These are phyloP conservation scores for Fusarium tricinctum DNA, from an alignment of 2,329 filamentous ascomycete genomes.

Conservation along the genomic window DNA sequence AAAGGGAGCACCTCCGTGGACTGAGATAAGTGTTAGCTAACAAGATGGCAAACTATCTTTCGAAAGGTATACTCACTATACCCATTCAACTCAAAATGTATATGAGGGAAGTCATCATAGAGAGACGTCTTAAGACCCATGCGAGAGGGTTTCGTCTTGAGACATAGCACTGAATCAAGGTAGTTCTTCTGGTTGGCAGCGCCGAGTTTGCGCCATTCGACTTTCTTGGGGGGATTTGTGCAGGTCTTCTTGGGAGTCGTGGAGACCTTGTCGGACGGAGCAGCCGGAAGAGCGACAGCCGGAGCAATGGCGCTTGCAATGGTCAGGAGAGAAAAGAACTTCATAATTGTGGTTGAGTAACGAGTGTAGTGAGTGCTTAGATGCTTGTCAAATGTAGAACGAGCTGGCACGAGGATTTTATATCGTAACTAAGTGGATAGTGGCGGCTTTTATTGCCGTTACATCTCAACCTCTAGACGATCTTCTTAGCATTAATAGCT, in stretches of 20 bases:
- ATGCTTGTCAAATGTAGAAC: background rate
- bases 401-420: no score
- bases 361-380: background rate
- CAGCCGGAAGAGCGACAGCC: background rate
- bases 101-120: conserved; percentile 19
- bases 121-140: conserved; percentile 17
- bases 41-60: rapidly evolving
- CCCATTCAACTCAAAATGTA: background rate
- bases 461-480: no score
- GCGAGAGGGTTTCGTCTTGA: conserved; percentile 25
- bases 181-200: conserved; percentile 11
- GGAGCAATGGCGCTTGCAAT: background rate
- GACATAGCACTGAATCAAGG: conserved; percentile 16
- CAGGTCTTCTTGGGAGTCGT: background rate
- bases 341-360: conserved; percentile 4
- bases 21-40: background rate
- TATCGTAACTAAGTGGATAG: no score
- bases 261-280: background rate
- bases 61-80: background rate
- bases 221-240: conserved; percentile 2
- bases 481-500: no score
- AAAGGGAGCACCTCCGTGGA: conserved; percentile 7
- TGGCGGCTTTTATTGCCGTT: no score
- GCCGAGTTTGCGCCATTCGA: conserved; percentile 14
- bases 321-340: background rate